Conservation (phyloP, 257 asterid genomes). For the Solanum gandarillasii region DNA sequence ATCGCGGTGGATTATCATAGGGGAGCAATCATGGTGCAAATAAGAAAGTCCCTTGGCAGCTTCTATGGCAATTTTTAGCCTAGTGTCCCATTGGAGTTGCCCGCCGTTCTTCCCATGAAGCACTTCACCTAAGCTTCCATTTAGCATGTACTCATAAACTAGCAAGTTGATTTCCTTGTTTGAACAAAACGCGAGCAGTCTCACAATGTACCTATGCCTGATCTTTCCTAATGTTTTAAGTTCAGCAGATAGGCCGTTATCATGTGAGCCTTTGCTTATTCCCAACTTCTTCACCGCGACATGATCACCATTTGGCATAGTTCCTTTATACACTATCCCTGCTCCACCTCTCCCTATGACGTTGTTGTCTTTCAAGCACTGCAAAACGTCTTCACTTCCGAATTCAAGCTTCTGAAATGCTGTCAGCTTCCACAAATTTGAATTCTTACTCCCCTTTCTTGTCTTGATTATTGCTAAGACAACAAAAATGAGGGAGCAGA, state of each 20-base stretch:
- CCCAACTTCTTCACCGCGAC: constrained; percentile 30
- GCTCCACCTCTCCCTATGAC: constrained; percentile 45
- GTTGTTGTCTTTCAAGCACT: constrained; percentile 29
- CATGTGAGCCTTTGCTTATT: constrained; percentile 24
- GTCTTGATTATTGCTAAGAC: constrained; percentile 31
- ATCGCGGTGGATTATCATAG: constrained; percentile 26
- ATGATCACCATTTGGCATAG: constrained; percentile 23
- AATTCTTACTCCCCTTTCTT: constrained; percentile 9
- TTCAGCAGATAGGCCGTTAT: constrained; percentile 29
- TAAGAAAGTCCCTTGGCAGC: constrained; percentile 30
- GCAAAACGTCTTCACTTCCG: constrained; percentile 26
- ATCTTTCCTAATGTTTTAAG: constrained; percentile 26
- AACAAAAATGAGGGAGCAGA: constrained; percentile 24
- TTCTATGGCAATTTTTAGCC: constrained; percentile 27
- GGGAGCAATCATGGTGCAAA: constrained; percentile 35
- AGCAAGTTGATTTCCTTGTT: constrained; percentile 31
- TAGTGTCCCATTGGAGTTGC: constrained; percentile 23
- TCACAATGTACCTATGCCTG: constrained; percentile 27
- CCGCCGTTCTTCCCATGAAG: constrained; percentile 26
- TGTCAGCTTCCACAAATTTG: constrained; percentile 32
- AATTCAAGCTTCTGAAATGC: constrained; percentile 38
- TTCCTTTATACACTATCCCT: constrained; percentile 30
- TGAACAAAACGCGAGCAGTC: constrained; percentile 24
- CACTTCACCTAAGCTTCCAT: constrained; percentile 31
- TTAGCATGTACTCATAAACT: constrained; percentile 30